Base-by-base conservation (phyloP, 345 rosid genomes). In the Turnera subulata region DNA sequence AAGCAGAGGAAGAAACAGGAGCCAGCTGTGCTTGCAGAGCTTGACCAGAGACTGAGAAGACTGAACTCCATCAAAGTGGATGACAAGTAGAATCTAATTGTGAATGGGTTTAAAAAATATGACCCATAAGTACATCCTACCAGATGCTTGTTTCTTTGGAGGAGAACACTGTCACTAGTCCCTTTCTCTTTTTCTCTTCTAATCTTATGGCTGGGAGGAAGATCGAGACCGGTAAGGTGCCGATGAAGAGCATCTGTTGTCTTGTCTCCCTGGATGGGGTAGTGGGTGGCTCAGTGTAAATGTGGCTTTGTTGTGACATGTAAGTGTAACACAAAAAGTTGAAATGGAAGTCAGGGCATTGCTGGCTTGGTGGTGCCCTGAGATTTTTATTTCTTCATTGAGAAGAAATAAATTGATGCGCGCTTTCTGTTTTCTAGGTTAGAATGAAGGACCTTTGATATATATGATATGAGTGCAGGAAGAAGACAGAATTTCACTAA, bases 1-100 rank as follows among this genome's bases (percentile, higher is more conserved):
- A 94, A 94, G 80, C 85, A 90, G 72, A 78, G 99, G 81, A 94
- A 94, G 72, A 94, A 84, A 74, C 99, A 90, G 71, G 97, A 94
- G 72, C 85, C 96, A 1, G 97, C 96, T 14, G 99, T 94, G 43
- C 79, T 88, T 96, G 97, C 96, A 39, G 99, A 94, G 76, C 91
- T 94, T 19, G 96, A 88, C 70, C 88, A 84, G 79, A 80, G 99
- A 79, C 66, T 86, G 56, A 75, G 95, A 76, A 70, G 96, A 67
- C 78, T 94, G 54, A 86, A 90, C 78, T 80, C 97, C 18, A 61
- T 80, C 23, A 84, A 76, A 66, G 60, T 66, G 74, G 84, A 62
- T 55, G 88, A 76, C 10, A 78, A 78, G 50, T 73, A 75, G 52
- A 55, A 56, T 11, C n/a, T 6, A 6, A 10, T 46, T 20, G 16